Conservation (phyloP, 768 basidiomycete species). For the Exidia glandulosa region DNA sequence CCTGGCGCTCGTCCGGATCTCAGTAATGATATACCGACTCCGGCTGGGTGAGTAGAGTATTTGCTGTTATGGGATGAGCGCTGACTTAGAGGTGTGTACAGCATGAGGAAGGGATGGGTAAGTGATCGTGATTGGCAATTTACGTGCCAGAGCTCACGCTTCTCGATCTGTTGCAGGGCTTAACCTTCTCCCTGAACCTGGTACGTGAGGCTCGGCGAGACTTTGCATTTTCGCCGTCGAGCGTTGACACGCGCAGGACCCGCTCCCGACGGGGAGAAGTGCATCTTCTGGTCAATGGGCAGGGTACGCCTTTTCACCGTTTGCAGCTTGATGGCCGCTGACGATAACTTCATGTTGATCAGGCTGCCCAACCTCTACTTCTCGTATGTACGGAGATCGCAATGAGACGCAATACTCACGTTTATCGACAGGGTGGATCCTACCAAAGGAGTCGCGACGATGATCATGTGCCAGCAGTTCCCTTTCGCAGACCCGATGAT, state of each 20-base stretch:
- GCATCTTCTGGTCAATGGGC: neutral
- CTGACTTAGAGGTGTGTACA: neutral
- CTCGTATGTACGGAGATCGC: neutral
- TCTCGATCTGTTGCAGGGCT: neutral
- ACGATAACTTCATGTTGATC: neutral
- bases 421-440: neutral
- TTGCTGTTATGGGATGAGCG: too few species aligned
- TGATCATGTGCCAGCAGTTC: neutral
- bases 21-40: neutral
- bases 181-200: neutral
- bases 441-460: neutral
- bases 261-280: neutral
- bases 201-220: neutral
- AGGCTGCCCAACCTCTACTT: neutral
- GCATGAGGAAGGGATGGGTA: neutral
- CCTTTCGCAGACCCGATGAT: neutral
- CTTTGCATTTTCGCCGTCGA: neutral
- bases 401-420: neutral
- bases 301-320: neutral
- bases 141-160: neutral
- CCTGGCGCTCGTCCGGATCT: neutral
- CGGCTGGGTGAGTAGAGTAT: neutral
- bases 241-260: neutral
- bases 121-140: neutral
- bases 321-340: neutral